Base-by-base conservation (phyloP, 2,329 filamentous ascomycete genomes). In the Botryotinia narcissicola region DNA sequence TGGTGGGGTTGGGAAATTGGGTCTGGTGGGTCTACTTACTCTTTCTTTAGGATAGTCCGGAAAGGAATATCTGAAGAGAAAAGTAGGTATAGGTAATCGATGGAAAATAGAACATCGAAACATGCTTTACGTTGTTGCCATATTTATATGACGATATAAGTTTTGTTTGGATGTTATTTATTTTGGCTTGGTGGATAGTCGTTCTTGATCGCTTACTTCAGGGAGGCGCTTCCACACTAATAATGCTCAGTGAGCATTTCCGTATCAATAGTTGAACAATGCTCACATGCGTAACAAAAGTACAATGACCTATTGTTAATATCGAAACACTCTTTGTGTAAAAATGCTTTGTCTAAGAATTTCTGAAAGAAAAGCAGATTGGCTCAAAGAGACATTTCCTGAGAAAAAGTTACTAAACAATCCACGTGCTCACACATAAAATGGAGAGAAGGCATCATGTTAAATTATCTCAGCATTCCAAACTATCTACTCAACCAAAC, bases 71-170 rank as follows among this genome's bases (percentile, higher is more conserved):
- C 5, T 16, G 14, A 29, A 32, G n/a, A 18, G 51, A 4, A 18
- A 8, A 29, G n/a, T 29, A 54, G 51, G 29, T 16, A 32, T 29
- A 32, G n/a, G 8, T 18, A 18, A 29, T 14, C 9, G 16, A 54
- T 57, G n/a, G 5, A 2, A 54, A 16, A 57, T 7, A 16, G 7
- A 18, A 54, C 0, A 18, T 57, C 14, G 0, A 57, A 29, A 14
- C 5, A 54, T 29, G 5, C 14, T 7, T 4, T 1, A 57, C 1
- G 14, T 3, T 3, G 1, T 57, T 16, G 8, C 6, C 6, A 29
- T 57, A 57, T 1, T 9, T 18, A 18, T 18, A n/a, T 29, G 12
- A 7, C 14, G 25, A 54, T 54, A 29, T 18, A 29, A 18, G 8
- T 57, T 3, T 57, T 63, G 37, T 63, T 63, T 20, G 7, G 37